Evolutionary conservation across 768 basidiomycete genomes (phyloP), one percentile per base, ranked within the genome.

Genomic region (Amanita pallidorosea): DNA sequence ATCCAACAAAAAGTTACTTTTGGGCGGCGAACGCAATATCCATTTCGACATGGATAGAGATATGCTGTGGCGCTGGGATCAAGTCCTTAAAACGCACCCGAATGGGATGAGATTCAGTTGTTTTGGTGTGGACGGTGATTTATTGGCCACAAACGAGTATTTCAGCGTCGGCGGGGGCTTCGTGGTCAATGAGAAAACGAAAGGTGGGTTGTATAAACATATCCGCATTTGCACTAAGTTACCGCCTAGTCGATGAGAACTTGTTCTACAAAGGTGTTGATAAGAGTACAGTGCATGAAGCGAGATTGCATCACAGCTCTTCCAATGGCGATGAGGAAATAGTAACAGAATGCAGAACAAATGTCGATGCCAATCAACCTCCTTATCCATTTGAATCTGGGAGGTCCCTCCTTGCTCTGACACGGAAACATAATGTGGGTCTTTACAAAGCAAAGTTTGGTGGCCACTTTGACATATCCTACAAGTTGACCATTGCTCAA

Each of bases 91-190:
- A 64, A 88, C 88, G 0, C 88, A 90, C 61, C 85, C 90, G 0
- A 95, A 95, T 61, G 94, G 94, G 40, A 94, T 98, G 81, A 77
- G 91, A 7, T 97, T 97, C 64, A 83, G 83, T 33, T 86, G 80
- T 31, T 98, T 92, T 56, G 81, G 75, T 48, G 71, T 76, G 42
- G 71, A 85, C n/a, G 94, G 94, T 2, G 80, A 88, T 55, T 67
- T 97, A 53, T 70, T 98, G 52, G 94, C 94, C 1, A 93, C 90
- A 11, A 97, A 98, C 57, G 88, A 93, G 62, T 98, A 95, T 60
- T 96, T 89, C 62, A 90, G 87, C 49, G 91, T 96, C 45, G 91
- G 92, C 2, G 92, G 92, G 40, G 92, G 92, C 2, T 96, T 95
- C 61, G 92, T 95, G 3, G 91, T 96, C 22, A 96, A 96, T 59